These are phyloP conservation scores for Rutstroemia sp. DNA, from an alignment of 2,329 filamentous ascomycete genomes.

Conservation along the genomic window DNA sequence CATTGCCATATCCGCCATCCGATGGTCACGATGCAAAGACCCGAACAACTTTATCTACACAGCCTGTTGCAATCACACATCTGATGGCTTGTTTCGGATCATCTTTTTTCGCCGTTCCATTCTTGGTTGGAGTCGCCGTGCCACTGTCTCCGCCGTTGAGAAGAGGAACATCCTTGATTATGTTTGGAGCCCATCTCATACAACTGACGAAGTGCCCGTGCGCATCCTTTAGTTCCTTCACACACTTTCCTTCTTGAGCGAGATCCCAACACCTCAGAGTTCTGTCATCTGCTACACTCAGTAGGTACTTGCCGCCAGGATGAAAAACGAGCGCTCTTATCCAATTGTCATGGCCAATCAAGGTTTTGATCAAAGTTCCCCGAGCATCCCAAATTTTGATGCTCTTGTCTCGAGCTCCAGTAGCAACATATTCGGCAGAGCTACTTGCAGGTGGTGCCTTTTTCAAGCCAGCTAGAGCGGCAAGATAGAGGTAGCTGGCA, in stretches of 20 bases:
- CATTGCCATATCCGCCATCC: not conserved
- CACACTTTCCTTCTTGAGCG: slow-evolving; percentile 80
- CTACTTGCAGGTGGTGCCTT: slow-evolving; percentile 68
- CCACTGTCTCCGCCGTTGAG: slow-evolving; percentile 42
- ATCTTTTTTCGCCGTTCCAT: slow-evolving; percentile 33
- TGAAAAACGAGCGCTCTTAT: slow-evolving; percentile 81
- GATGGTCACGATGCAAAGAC: slow-evolving; percentile 55
- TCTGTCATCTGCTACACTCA: slow-evolving; percentile 85
- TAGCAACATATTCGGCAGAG: slow-evolving; percentile 82
- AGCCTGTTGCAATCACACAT: slow-evolving; percentile 81
- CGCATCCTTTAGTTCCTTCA: slow-evolving; percentile 69
- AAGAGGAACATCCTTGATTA: slow-evolving; percentile 51
- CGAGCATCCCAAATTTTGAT: slow-evolving; percentile 85
- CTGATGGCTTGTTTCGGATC: slow-evolving; percentile 57
- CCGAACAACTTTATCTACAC: slow-evolving; percentile 72
- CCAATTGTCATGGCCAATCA: slow-evolving; percentile 92
- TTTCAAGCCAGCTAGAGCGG: slow-evolving; percentile 72
- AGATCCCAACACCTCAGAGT: slow-evolving; percentile 92
- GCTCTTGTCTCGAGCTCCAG: slow-evolving; percentile 81
- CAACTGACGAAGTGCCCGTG: slow-evolving; percentile 83
- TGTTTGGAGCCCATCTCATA: slow-evolving; percentile 77
- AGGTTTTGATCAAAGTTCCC: slow-evolving; percentile 75
- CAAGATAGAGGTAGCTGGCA: slow-evolving; percentile 68
- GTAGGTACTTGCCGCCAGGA: slow-evolving; percentile 81
- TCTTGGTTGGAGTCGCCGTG: slow-evolving; percentile 7